These are phyloP conservation scores for Anacardium occidentale DNA, from an alignment of 345 rosid genomes.

Conservation along the genomic window DNA sequence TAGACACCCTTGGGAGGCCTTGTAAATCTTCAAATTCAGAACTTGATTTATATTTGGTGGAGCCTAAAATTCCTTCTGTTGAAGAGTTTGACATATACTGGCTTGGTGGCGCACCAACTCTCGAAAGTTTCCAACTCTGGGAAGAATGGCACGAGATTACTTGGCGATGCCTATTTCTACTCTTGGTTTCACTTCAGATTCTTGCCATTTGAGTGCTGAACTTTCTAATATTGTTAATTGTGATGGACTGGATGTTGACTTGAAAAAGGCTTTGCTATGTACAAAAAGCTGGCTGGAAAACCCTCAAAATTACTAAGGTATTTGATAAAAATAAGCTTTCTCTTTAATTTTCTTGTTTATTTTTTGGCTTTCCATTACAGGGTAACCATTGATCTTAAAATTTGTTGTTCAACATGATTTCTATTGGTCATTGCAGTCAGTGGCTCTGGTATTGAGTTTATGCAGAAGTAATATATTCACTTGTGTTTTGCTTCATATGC, in stretches of 20 bases:
- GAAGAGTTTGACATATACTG: slow-evolving; percentile 10
- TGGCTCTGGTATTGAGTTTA: too few species aligned
- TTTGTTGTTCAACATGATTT: too few species aligned
- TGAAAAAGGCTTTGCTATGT: slow-evolving; percentile 3
- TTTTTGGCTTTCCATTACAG: too few species aligned
- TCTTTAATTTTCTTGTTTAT: too few species aligned
- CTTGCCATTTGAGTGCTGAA: not conserved
- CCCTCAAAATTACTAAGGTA: not conserved
- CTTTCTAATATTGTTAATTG: not conserved
- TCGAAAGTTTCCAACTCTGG: not conserved
- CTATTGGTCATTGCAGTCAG: too few species aligned
- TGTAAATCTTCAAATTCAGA: not conserved
- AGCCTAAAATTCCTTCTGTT: not conserved
- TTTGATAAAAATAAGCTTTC: too few species aligned
- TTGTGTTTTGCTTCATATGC: too few species aligned
- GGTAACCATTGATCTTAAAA: too few species aligned
- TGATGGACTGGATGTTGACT: not conserved
- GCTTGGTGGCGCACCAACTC: slow-evolving; percentile 19
- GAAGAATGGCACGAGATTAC: slow-evolving; percentile 17
- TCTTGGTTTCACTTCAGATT: not conserved
- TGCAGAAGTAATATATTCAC: too few species aligned
- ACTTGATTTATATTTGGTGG: not conserved
- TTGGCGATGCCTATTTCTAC: not conserved
- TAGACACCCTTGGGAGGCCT: not conserved
- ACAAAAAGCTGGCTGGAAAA: not conserved